Percentiles rank a stretch among this genome's conserved stretches.
Conservation (phyloP, 352 stramenopile species). For the Globisporangium solare region DNA sequence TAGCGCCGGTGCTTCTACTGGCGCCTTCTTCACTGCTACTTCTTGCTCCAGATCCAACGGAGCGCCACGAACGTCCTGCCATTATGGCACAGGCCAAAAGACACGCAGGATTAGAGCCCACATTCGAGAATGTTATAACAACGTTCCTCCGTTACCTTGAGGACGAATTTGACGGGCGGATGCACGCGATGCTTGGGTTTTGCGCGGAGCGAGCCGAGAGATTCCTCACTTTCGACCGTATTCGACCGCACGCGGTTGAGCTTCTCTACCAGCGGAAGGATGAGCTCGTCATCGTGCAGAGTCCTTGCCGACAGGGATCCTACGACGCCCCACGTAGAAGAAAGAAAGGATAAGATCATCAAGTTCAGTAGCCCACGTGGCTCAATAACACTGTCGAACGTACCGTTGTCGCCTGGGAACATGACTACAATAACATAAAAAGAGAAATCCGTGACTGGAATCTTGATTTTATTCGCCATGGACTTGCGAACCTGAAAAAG, state of each 20-base stretch:
- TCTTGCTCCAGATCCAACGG: slow-evolving; percentile 68
- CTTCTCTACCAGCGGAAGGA: slow-evolving; percentile 65
- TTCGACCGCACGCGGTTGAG: slow-evolving; percentile 49
- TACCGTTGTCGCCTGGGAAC: slow-evolving; percentile 52
- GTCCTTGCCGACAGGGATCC: slow-evolving; percentile 64
- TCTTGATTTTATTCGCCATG: slow-evolving; percentile 82
- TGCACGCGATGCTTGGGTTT: slow-evolving; percentile 60
- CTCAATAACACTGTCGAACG: background rate
- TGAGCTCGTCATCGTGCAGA: slow-evolving; percentile 73
- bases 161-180: slow-evolving; percentile 74
- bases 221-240: slow-evolving; percentile 43
- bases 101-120: too few relatives aligned
- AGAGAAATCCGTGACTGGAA: slow-evolving; percentile 49
- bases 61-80: slow-evolving; percentile 62
- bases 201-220: slow-evolving; percentile 30
- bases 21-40: slow-evolving; percentile 25
- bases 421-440: slow-evolving; percentile 82
- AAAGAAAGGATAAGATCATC: background rate
- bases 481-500: slow-evolving; percentile 43
- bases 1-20: slow-evolving; percentile 38
- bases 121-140: too few relatives aligned
- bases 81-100: background rate
- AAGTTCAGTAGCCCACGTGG: background rate
- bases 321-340: slow-evolving; percentile 1
- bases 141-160: too few relatives aligned